Base-by-base conservation (phyloP, 768 basidiomycete species). In the Lyophyllum semitale region DNA sequence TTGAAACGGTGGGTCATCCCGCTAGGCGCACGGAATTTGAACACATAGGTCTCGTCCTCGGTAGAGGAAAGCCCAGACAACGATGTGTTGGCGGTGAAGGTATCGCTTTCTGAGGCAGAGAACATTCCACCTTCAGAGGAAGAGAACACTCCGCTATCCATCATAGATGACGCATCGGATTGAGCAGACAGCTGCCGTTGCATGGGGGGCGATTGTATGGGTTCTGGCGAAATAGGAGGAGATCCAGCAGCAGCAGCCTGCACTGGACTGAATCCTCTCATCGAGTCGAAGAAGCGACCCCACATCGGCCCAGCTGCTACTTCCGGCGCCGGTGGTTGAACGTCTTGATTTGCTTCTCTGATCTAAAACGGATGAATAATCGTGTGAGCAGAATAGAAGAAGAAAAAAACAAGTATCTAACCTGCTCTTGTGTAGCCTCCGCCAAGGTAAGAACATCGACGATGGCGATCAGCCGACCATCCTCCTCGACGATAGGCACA, bases 371-470 rank as follows among this genome's bases (percentile, higher is more conserved):
- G 2, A 20, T 4, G 20, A 37, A 4, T 37, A 17, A 13, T 11
- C 17, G 4, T 37, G 4, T 18, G 18, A 40, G 38, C 7, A 40
- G 5, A n/a, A 40, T 6, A 6, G 11, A 18, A 20, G n/a, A 20
- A 37, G 26, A 38, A 5, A 17, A 6, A 18, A n/a, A 1, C 32
- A 9, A 42, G 41, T 8, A 15, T 5, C n/a, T 4, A 25, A 55
- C 48, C 41, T 55, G 54, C 5, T 99, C 97, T 48, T 98, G 79
- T 2, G 97, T 99, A 8, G 97, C 95, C 69, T 99, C 98, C 2
- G 97, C 98, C 63, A 99, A 79, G 66, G 93, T 98, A 61, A 99
- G 84, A 8, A 99, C 97, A 67, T 99, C 97, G 23, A 99, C 93
- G 62, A 98, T 98, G 38, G 95, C 97, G 27, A 97, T 88, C 35